Conservation (phyloP, 148 eudicot species). For the Camellia granthamiana region DNA sequence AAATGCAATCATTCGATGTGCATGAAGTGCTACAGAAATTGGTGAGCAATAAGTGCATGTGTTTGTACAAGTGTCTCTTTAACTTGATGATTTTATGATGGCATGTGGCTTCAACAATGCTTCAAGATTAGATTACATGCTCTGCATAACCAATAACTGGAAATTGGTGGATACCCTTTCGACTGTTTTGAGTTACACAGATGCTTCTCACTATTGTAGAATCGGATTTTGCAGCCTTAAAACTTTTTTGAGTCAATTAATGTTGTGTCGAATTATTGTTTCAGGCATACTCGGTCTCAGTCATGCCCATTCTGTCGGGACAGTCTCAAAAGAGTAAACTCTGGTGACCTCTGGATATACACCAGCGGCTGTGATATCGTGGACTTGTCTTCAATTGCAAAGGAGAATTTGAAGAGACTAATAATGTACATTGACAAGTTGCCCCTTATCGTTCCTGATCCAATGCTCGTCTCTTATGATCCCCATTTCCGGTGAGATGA, state of each 20-base stretch:
- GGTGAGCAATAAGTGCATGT: constrained; percentile 42
- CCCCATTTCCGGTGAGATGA: constrained; percentile 28
- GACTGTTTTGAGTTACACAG: background rate
- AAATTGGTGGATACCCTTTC: background rate
- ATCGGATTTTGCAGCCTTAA: background rate
- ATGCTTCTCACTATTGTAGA: background rate
- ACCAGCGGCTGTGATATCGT: constrained; percentile 48
- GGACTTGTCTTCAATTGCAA: constrained; percentile 46
- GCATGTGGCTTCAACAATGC: background rate
- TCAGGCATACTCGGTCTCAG: constrained; percentile 61
- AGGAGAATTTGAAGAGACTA: constrained; percentile 63
- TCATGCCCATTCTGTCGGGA: constrained; percentile 94
- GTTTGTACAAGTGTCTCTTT: background rate
- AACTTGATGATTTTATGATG: background rate
- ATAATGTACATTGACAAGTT: constrained; percentile 58
- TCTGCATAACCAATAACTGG: background rate
- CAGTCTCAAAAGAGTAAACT: constrained; percentile 54
- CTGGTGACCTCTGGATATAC: constrained; percentile 83
- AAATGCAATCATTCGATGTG: constrained; percentile 77
- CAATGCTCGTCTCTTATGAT: constrained; percentile 34
- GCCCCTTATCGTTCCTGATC: constrained; percentile 63
- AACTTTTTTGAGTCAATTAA: background rate
- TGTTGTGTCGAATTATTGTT: constrained; percentile 8
- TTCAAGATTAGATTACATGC: background rate
- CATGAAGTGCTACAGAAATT: constrained; percentile 72